These are phyloP conservation scores for Trametes cubensis DNA, from an alignment of 768 basidiomycete genomes.

Conservation along the genomic window DNA sequence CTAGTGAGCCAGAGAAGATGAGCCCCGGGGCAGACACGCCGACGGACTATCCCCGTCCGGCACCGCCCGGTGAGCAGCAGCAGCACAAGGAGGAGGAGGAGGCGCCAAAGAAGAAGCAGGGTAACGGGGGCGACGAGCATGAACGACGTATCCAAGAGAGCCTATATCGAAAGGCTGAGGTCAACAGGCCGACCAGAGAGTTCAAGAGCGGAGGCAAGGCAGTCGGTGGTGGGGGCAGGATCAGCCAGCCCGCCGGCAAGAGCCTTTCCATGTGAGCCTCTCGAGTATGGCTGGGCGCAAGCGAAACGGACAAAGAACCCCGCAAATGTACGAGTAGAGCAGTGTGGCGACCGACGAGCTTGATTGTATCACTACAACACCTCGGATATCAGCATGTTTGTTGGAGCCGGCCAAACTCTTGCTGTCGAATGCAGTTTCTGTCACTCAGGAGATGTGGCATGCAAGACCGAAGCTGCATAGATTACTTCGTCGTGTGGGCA, in stretches of 20 bases:
- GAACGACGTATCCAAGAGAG: slow-evolving; percentile 29
- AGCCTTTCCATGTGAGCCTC: slow-evolving; percentile 8
- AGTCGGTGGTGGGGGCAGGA: slow-evolving; percentile 22
- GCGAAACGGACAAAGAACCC: neutral
- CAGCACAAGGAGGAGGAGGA: slow-evolving; percentile 24
- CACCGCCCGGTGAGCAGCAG: slow-evolving; percentile 25
- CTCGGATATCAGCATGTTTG: neutral
- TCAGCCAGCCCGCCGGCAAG: slow-evolving; percentile 26
- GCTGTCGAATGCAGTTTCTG: neutral
- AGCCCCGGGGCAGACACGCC: slow-evolving; percentile 15
- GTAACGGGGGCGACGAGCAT: slow-evolving; percentile 29
- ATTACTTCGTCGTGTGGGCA: slow-evolving; percentile 23
- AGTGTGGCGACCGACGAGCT: neutral
- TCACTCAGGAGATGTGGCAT: slow-evolving; percentile 7
- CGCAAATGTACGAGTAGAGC: slow-evolving; percentile 8
- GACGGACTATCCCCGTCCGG: slow-evolving; percentile 28
- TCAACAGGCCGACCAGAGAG: slow-evolving; percentile 27
- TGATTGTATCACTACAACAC: slow-evolving; percentile 11
- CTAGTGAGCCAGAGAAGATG: slow-evolving; percentile 18
- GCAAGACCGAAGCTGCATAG: slow-evolving; percentile 23
- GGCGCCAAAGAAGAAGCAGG: slow-evolving; percentile 26
- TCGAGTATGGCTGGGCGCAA: neutral
- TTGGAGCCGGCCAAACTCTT: neutral
- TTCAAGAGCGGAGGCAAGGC: slow-evolving; percentile 11
- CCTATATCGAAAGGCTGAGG: slow-evolving; percentile 25